Base-by-base conservation (phyloP, 1,139 yeast genomes). In the Trichomonascaceae sp. region DNA sequence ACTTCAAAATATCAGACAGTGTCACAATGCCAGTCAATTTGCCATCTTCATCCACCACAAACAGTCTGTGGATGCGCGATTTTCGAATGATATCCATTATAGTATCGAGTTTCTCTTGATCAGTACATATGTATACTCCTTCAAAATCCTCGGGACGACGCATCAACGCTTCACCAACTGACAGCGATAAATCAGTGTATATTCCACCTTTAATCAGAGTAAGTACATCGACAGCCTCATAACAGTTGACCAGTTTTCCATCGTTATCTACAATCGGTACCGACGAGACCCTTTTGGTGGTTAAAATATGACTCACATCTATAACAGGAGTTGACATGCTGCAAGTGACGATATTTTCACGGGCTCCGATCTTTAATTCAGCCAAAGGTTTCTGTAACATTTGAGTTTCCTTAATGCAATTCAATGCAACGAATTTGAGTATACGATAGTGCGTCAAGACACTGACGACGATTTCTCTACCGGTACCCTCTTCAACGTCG, bases 401-500 rank as follows among this genome's bases (percentile, higher is more conserved):
- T 64, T 88, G 83, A 3, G 96, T 91, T 68, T 95, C 98, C 70
- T 90, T 89, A 15, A 44, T 44, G 73, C 99, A 95, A 57, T 95
- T 93, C 70, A 93, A 80, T 6, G 98, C 95, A 39, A 95, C 96
- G 66, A 95, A 95, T 71, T 95, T 93, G 65, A 95, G 78, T 56
- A 95, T 93, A 68, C 99, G 84, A 73, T 95, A 95, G 73, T 95
- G 99, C 0, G 99, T 95, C 65, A 95, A 79, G 51, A 95, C 99
- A 55, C 93, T 83, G 7, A 91, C 97, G 27, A 95, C 97, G 63
- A 93, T 90, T 68, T 93, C 98, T 64, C 96, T 78, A 63, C 87
- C 88, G 0, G 96, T 88, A 63, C 86, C 90, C 65, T 90, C 96
- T 70, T 95, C 98, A 66, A 85, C 86, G 68, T 95, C 99, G 62